A percentile compares a stretch with the other conserved stretches of the same genome.
Evolutionary conservation across 352 stramenopile species (phyloP).

Genomic region (Thraustochytrium striatum): DNA sequence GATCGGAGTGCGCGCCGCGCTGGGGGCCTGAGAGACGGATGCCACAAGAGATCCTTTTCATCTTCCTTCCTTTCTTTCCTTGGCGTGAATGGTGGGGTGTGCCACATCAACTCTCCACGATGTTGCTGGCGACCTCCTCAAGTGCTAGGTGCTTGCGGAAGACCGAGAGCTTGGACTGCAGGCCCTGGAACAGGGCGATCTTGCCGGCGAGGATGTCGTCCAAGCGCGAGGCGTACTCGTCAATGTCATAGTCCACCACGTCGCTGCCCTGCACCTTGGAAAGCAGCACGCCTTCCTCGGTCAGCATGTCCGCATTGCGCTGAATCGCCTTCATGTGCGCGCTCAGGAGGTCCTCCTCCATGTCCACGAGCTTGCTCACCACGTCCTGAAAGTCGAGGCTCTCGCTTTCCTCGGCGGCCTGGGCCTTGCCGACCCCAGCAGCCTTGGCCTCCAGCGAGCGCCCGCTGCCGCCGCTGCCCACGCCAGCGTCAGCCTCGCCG

Average conservation of each 20-base stretch:
- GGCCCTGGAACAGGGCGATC: not conserved
- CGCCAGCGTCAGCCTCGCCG: not conserved
- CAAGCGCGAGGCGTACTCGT: slow-evolving; percentile 71
- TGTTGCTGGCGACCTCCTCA: slow-evolving; percentile 21
- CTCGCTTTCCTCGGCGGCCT: not conserved
- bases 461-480: not conserved
- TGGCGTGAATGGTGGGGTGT: not conserved
- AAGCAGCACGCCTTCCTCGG: slow-evolving; percentile 73
- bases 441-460: not conserved
- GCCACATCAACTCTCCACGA: slow-evolving; percentile 17
- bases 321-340: slow-evolving; percentile 80
- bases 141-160: slow-evolving; percentile 47
- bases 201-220: slow-evolving; percentile 59
- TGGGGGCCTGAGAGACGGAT: not conserved
- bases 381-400: slow-evolving; percentile 41
- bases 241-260: slow-evolving; percentile 75
- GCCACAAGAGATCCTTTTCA: not conserved
- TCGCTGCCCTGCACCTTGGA: slow-evolving; percentile 68
- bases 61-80: not conserved
- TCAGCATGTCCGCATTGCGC: slow-evolving; percentile 77
- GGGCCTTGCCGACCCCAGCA: not conserved
- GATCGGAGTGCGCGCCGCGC: not conserved
- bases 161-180: slow-evolving; percentile 21
- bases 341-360: slow-evolving; percentile 74
- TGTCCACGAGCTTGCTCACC: slow-evolving; percentile 75